A percentile compares a stretch with the other conserved stretches of the same genome.
These are phyloP conservation scores for Quillaja saponaria DNA, from an alignment of 306 rosid genomes.

Conservation along the genomic window DNA sequence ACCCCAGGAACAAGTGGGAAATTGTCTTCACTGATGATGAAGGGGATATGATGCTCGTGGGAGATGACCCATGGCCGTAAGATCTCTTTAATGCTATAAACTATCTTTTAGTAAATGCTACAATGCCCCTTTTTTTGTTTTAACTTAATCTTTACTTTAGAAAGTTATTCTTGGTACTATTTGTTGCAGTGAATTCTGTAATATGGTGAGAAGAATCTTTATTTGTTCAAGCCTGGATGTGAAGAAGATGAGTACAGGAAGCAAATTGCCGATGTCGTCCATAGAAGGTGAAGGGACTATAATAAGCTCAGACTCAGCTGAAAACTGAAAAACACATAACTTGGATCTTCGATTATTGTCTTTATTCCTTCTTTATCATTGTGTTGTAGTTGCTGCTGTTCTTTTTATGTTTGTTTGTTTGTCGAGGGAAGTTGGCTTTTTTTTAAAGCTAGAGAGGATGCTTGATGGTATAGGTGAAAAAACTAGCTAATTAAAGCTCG, in stretches of 20 bases:
- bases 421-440: constrained; percentile 41
- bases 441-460: constrained; percentile 43
- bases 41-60: constrained; percentile 90
- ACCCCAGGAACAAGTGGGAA: constrained; percentile 64
- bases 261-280: constrained; percentile 52
- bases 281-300: constrained; percentile 69
- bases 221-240: constrained; percentile 81
- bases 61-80: constrained; percentile 92
- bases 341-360: constrained; percentile 15
- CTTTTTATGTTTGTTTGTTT: constrained; percentile 33
- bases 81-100: constrained; percentile 30
- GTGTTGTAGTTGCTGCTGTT: constrained; percentile 25
- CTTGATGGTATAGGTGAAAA: constrained; percentile 38
- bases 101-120: constrained; percentile 15
- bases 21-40: constrained; percentile 86
- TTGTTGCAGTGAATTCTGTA: constrained; percentile 80
- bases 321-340: constrained; percentile 44
- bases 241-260: constrained; percentile 69
- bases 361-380: constrained; percentile 13
- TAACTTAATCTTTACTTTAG: background rate
- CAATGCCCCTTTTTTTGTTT: background rate
- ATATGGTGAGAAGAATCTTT: constrained; percentile 78
- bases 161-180: constrained; percentile 3
- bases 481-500: constrained; percentile 57
- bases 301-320: constrained; percentile 59